Conservation (phyloP, 2,329 filamentous ascomycete genomes). For the Stagonosporopsis rhizophila region DNA sequence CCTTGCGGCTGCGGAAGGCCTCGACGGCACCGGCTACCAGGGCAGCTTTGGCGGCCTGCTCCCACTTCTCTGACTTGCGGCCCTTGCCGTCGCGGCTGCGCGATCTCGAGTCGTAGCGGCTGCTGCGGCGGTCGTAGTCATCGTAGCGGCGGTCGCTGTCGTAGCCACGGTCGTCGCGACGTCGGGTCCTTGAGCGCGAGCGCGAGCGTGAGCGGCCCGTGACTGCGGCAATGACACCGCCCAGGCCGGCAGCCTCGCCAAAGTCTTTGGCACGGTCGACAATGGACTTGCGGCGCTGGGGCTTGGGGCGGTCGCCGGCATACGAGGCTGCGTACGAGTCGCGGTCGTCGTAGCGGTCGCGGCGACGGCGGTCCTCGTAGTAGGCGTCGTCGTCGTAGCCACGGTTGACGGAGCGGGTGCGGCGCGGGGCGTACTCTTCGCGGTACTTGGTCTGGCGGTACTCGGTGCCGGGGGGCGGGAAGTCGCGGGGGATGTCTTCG, state of each 20-base stretch:
- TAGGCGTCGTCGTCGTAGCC: slow-evolving; percentile 64
- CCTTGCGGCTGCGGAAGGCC: slow-evolving; percentile 88
- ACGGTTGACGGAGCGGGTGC: slow-evolving; percentile 69
- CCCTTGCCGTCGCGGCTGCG: slow-evolving; percentile 57
- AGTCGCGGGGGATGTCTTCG: slow-evolving; percentile 85
- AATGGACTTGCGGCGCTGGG: slow-evolving; percentile 61
- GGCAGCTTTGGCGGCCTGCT: slow-evolving; percentile 88
- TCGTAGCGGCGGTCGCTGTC: slow-evolving; percentile 49
- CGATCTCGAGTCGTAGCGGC: slow-evolving; percentile 62
- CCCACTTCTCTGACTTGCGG: slow-evolving; percentile 63
- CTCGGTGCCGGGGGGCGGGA: slow-evolving; percentile 71
- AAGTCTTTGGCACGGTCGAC: slow-evolving; percentile 65
- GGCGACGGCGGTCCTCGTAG: slow-evolving; percentile 35
- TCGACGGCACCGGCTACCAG: slow-evolving; percentile 89
- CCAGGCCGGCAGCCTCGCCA: slow-evolving; percentile 65
- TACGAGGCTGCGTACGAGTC: slow-evolving; percentile 56
- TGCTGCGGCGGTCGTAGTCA: slow-evolving; percentile 41
- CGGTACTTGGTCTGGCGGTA: slow-evolving; percentile 56
- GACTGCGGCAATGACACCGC: slow-evolving; percentile 59
- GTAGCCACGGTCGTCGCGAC: slow-evolving; percentile 58
- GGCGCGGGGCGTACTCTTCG: slow-evolving; percentile 59
- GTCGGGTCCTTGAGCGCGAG: slow-evolving; percentile 59
- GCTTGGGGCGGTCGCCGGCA: slow-evolving; percentile 49
- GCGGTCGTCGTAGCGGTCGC: slow-evolving; percentile 52
- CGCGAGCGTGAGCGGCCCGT: slow-evolving; percentile 63